Evolutionary conservation across 83 land plant species (phyloP).

Genomic region (Larix sibirica): DNA sequence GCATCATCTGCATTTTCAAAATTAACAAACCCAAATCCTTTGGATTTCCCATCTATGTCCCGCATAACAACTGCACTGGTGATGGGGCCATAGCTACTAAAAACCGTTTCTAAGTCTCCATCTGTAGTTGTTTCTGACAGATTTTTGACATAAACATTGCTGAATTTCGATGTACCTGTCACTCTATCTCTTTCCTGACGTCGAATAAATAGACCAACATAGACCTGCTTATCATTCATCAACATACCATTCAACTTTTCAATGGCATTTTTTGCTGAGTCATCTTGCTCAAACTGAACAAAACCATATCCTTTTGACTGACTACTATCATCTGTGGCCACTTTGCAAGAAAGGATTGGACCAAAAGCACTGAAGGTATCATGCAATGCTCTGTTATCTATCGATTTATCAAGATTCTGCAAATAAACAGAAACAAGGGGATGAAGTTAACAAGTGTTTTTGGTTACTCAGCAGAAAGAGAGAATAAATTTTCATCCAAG

Average conservation of each 20-base stretch:
- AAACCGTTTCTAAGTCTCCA: constrained; percentile 54
- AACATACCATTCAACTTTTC: constrained; percentile 77
- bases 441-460: background rate
- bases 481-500: background rate
- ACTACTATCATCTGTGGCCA: constrained; percentile 45
- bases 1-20: constrained; percentile 55
- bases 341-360: constrained; percentile 53
- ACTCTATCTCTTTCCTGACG: constrained; percentile 59
- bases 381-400: constrained; percentile 52
- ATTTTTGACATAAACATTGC: constrained; percentile 70
- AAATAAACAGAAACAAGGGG: constrained; percentile 3
- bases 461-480: background rate
- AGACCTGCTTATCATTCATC: constrained; percentile 75
- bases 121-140: constrained; percentile 47
- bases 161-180: constrained; percentile 33
- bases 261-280: constrained; percentile 51
- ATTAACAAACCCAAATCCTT: constrained; percentile 66
- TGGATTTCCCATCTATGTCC: constrained; percentile 60
- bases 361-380: constrained; percentile 54
- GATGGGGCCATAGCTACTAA: constrained; percentile 52
- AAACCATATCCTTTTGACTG: constrained; percentile 64
- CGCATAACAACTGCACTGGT: constrained; percentile 74
- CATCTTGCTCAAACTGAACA: constrained; percentile 59
- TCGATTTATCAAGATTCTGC: constrained; percentile 54
- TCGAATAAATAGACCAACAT: constrained; percentile 74